Conservation (phyloP, 305 asterid genomes). For the Salvia sclarea region DNA sequence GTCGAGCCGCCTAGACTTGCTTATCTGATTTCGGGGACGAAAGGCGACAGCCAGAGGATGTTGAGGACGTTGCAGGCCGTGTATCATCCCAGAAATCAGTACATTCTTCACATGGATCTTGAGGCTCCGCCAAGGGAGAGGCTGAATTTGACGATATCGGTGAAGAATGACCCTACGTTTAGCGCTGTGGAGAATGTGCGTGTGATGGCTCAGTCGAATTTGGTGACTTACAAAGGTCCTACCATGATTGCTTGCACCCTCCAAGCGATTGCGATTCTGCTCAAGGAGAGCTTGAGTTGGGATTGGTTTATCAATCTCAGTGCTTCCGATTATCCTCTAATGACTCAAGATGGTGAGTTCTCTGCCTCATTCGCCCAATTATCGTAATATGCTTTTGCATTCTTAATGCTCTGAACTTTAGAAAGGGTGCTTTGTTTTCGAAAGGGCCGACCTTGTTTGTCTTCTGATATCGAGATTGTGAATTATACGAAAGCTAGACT, state of each 20-base stretch:
- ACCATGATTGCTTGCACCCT: constrained; percentile 97
- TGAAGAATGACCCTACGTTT: constrained; percentile 84
- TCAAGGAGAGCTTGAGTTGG: constrained; percentile 82
- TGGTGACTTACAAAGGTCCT: constrained; percentile 96
- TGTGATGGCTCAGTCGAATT: constrained; percentile 92
- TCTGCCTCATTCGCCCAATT: constrained; percentile 22
- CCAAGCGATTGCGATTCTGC: constrained; percentile 82
- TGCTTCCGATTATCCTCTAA: constrained; percentile 97
- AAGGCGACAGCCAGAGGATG: constrained; percentile 92
- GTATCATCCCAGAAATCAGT: constrained; percentile 94
- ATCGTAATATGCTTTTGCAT: constrained; percentile 7
- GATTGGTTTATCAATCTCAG: constrained; percentile 99
- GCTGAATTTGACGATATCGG: constrained; percentile 76
- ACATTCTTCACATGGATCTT: constrained; percentile 94
- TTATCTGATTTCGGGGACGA: constrained; percentile 92
- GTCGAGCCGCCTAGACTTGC: constrained; percentile 86
- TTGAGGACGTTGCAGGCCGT: constrained; percentile 89
- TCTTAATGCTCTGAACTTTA: background rate
- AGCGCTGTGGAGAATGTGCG: constrained; percentile 86
- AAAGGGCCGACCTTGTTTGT: background rate
- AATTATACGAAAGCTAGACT: background rate
- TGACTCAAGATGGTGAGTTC: constrained; percentile 94
- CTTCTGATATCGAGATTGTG: constrained; percentile 2
- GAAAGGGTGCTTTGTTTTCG: background rate
- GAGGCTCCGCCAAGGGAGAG: constrained; percentile 98